Evolutionary conservation across 345 rosid species (phyloP).

Genomic region (Murraya koenigii): DNA sequence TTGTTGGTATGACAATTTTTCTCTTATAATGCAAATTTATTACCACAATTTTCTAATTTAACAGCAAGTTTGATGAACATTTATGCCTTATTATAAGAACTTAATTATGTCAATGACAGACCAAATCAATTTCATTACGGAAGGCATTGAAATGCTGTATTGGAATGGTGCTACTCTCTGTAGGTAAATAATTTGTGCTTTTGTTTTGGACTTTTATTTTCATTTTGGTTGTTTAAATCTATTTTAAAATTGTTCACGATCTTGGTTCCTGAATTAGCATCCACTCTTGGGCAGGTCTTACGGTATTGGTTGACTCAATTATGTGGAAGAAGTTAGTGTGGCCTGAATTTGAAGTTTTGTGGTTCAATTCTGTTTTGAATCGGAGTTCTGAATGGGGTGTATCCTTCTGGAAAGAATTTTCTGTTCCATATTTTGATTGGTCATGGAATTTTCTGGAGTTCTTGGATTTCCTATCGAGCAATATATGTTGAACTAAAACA

Average conservation of each 20-base stretch:
- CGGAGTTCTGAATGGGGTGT: slow-evolving; percentile 99
- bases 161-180: slow-evolving; percentile 48
- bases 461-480: neutral
- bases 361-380: slow-evolving; percentile 95
- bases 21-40: neutral
- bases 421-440: neutral
- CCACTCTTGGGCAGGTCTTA: slow-evolving; percentile 62
- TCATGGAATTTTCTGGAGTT: neutral
- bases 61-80: neutral
- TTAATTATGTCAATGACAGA: slow-evolving; percentile 45
- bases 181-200: slow-evolving; percentile 50
- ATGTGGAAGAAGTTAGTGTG: slow-evolving; percentile 84
- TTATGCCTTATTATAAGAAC: slow-evolving; percentile 31
- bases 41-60: neutral
- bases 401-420: slow-evolving; percentile 48
- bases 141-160: slow-evolving; percentile 61
- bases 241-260: neutral
- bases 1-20: slow-evolving; percentile 51
- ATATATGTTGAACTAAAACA: neutral
- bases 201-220: neutral
- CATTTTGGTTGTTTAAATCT: neutral
- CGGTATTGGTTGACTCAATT: slow-evolving; percentile 73
- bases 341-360: slow-evolving; percentile 97
- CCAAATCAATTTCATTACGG: slow-evolving; percentile 66
- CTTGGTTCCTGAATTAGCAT: slow-evolving; percentile 14